phyloP scores from a whole-genome alignment of 805 yeast species.

The Teunomyces kruisii region DNA sequence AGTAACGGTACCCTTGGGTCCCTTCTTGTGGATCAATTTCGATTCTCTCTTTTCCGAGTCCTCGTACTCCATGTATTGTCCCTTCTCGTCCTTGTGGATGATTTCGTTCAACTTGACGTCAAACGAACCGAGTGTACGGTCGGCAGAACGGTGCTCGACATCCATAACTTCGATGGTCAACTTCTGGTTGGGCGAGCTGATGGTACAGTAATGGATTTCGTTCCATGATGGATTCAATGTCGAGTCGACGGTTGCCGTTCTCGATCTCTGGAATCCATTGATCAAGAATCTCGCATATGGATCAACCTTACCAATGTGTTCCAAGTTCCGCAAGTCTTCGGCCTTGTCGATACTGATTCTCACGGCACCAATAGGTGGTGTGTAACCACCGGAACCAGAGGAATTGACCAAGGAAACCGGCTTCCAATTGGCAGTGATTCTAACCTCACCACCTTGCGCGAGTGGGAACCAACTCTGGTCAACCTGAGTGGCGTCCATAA shows the following conservation, averaged over 20 bases:
- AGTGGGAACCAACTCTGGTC: conserved; percentile 78
- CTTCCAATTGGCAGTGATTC: conserved; percentile 75
- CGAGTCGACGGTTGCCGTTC: conserved; percentile 69
- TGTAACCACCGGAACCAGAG: conserved; percentile 73
- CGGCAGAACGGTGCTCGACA: conserved; percentile 73
- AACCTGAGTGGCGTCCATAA: conserved; percentile 75
- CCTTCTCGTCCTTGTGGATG: conserved; percentile 66
- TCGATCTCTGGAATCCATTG: conserved; percentile 71
- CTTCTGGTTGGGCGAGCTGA: conserved; percentile 79
- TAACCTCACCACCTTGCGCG: conserved; percentile 71
- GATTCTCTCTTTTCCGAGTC: conserved; percentile 59
- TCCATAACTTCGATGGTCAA: conserved; percentile 91
- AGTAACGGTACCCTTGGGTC: conserved; percentile 78
- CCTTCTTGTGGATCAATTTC: conserved; percentile 67
- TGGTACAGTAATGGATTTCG: conserved; percentile 76
- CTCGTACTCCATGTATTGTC: conserved; percentile 55
- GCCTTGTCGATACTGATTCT: conserved; percentile 73
- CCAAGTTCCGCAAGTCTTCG: conserved; percentile 75
- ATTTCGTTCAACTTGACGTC: conserved; percentile 66
- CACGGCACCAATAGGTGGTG: conserved; percentile 93
- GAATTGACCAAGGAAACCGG: conserved; percentile 74
- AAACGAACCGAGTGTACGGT: conserved; percentile 84
- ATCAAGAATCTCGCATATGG: conserved; percentile 83
- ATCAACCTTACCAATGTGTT: conserved; percentile 86
- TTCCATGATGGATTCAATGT: conserved; percentile 83